A percentile compares a stretch with the other conserved stretches of the same genome.
These are phyloP conservation scores for Naegleria fowleri DNA, from an alignment of 208 protist genomes.

Conservation along the genomic window DNA sequence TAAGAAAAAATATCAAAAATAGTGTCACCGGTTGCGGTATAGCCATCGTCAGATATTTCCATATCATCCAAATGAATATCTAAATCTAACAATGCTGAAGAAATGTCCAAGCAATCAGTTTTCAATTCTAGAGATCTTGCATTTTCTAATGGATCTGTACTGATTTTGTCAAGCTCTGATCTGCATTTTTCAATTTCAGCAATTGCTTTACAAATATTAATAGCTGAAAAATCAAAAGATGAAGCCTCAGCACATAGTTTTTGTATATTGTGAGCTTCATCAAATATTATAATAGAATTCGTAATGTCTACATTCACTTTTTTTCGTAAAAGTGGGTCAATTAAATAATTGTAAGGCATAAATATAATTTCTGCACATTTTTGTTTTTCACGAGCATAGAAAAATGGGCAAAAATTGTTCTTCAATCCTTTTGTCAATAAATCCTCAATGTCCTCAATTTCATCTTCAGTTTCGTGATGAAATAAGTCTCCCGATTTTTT, in stretches of 20 bases:
- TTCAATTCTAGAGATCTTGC: neutral
- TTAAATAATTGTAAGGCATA: conserved; percentile 94
- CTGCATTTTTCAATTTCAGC: conserved; percentile 41
- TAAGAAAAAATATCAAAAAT: neutral
- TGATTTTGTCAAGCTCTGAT: neutral
- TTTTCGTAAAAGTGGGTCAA: conserved; percentile 81
- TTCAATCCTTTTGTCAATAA: conserved; percentile 62
- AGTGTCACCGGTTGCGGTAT: neutral
- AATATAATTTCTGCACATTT: conserved; percentile 81
- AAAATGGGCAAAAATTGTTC: conserved; percentile 82
- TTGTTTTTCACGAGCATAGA: conserved; percentile 68
- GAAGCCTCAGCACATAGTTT: conserved; percentile 38
- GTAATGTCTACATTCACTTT: conserved; percentile 65
- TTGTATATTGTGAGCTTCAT: conserved; percentile 89
- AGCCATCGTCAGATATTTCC: neutral
- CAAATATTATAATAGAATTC: conserved; percentile 80
- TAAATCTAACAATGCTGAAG: neutral
- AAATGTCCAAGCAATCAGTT: neutral
- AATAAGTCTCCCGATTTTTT: conserved; percentile 66
- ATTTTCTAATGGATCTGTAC: neutral
- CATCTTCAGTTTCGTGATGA: conserved; percentile 47
- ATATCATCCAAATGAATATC: neutral
- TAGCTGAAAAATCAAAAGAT: conserved; percentile 49
- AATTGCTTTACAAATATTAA: conserved; percentile 40
- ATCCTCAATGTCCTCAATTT: conserved; percentile 82